phyloP scores from a whole-genome alignment of 2,329 filamentous ascomycete species.

The Xylariomycetidae sp. region DNA sequence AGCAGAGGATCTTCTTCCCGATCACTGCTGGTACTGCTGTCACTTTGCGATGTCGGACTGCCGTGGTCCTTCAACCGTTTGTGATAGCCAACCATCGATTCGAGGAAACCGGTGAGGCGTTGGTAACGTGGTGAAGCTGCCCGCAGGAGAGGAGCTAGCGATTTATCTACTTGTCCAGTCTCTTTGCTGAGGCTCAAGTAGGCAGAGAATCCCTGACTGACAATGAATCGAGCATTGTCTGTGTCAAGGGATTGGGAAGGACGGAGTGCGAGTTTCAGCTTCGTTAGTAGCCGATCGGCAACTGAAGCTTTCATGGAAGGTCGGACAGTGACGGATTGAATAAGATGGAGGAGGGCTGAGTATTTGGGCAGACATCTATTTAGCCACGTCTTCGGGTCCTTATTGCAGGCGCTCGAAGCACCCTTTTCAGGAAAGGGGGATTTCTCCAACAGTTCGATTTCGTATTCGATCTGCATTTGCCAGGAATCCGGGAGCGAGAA shows the following conservation, averaged over 20 bases:
- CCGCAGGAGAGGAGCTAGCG: constrained; percentile 61
- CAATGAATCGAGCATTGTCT: constrained; percentile 66
- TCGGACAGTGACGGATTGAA: constrained; percentile 58
- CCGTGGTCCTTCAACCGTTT: constrained; percentile 19
- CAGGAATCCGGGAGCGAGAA: constrained; percentile 60
- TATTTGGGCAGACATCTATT: constrained; percentile 63
- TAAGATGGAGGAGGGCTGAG: constrained; percentile 60
- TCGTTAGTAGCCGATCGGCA: constrained; percentile 59
- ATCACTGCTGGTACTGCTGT: constrained; percentile 40
- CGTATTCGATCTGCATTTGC: constrained; percentile 68
- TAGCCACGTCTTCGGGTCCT: constrained; percentile 58
- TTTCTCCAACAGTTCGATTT: constrained; percentile 61
- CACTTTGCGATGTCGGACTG: constrained; percentile 23
- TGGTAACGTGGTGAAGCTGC: constrained; percentile 63
- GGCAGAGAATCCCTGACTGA: constrained; percentile 69
- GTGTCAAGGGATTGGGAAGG: constrained; percentile 55
- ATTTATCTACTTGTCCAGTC: constrained; percentile 52
- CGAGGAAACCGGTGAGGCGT: constrained; percentile 60
- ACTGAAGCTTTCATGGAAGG: constrained; percentile 64
- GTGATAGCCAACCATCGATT: constrained; percentile 57
- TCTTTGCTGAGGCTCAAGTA: constrained; percentile 63
- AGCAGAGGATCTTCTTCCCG: constrained; percentile 58
- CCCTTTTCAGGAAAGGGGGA: constrained; percentile 62
- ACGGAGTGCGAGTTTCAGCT: constrained; percentile 60
- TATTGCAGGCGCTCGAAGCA: constrained; percentile 45